Conservation (phyloP, 306 rosid genomes). For the Gleditsia sinensis region DNA sequence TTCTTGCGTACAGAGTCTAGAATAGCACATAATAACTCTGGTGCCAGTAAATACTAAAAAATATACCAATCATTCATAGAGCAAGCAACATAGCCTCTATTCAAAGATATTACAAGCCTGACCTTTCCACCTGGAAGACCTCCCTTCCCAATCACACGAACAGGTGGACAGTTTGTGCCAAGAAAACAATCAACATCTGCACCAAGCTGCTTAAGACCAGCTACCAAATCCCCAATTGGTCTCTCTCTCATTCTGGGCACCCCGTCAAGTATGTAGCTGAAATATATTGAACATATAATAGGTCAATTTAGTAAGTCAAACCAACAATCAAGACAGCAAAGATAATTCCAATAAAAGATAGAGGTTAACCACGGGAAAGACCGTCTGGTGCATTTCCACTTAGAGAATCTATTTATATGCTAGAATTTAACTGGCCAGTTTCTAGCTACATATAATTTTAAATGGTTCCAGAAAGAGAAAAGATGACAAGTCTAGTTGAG, state of each 20-base stretch:
- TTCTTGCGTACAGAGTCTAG: neutral
- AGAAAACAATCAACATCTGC: slow-evolving; percentile 89
- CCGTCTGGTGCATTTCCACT: neutral
- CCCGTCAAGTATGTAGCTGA: slow-evolving; percentile 94
- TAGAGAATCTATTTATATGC: neutral
- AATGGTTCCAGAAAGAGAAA: neutral
- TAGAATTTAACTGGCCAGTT: neutral
- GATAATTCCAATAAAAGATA: neutral
- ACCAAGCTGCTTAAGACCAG: slow-evolving; percentile 97
- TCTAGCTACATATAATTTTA: neutral
- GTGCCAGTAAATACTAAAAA: neutral
- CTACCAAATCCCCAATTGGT: slow-evolving; percentile 94
- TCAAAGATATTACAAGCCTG: slow-evolving; percentile 31
- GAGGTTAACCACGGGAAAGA: neutral
- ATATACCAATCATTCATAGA: neutral
- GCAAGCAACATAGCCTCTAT: neutral
- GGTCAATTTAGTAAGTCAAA: slow-evolving; percentile 22
- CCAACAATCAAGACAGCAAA: slow-evolving; percentile 5
- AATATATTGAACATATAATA: slow-evolving; percentile 26
- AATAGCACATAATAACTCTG: slow-evolving; percentile 7
- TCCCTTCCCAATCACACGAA: slow-evolving; percentile 86
- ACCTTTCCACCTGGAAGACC: slow-evolving; percentile 99
- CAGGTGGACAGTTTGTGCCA: slow-evolving; percentile 98
- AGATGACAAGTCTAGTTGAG: neutral
- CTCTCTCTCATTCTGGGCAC: slow-evolving; percentile 99